These are phyloP conservation scores for Panus rudis DNA, from an alignment of 768 basidiomycete genomes.

Conservation along the genomic window DNA sequence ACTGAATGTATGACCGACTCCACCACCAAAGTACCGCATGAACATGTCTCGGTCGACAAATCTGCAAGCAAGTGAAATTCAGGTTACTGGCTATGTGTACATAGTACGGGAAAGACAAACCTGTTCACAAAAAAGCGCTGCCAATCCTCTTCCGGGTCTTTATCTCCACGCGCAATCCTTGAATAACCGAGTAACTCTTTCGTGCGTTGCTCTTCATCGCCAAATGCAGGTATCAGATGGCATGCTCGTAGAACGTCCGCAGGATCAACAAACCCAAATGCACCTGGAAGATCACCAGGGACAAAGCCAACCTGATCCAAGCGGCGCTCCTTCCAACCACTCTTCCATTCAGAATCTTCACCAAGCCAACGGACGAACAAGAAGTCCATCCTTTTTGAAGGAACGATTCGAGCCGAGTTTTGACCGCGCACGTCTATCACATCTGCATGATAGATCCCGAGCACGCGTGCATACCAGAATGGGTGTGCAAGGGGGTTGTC, in stretches of 20 bases:
- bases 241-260: constrained; percentile 27
- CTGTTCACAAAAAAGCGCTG: constrained; percentile 18
- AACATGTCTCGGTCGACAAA: constrained; percentile 24
- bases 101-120: constrained; percentile 11
- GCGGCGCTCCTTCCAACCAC: constrained; percentile 19
- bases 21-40: too few relatives aligned
- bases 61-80: constrained; percentile 13
- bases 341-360: constrained; percentile 15
- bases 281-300: constrained; percentile 14
- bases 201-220: constrained; percentile 16
- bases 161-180: neutral
- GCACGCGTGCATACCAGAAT: constrained; percentile 24
- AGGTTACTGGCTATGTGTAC: neutral
- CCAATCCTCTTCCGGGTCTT: constrained; percentile 8
- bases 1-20: too few relatives aligned
- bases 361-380: constrained; percentile 36
- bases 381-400: too few relatives aligned
- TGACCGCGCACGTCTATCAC: neutral
- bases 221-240: constrained; percentile 38
- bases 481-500: too few relatives aligned
- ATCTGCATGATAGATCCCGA: constrained; percentile 25
- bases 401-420: neutral
- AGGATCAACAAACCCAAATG: constrained; percentile 44
- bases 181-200: constrained; percentile 5
- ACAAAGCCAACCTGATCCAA: constrained; percentile 36